Base-by-base conservation (phyloP, 306 rosid genomes). In the Nissolia schottii region DNA sequence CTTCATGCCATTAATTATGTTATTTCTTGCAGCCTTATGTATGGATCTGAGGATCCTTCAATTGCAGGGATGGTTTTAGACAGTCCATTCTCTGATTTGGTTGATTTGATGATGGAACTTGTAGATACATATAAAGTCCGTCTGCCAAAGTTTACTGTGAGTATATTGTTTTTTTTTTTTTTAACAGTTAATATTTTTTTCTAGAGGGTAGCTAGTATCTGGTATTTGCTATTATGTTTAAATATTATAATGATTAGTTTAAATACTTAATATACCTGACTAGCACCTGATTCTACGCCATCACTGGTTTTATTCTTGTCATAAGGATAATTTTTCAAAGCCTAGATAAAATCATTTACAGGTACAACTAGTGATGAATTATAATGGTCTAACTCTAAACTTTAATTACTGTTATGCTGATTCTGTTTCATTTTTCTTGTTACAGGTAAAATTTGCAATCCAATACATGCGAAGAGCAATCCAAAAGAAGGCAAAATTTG, bases 31-130 rank as follows among this genome's bases (percentile, higher is more conserved):
- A 94, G 99, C 88, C 96, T 95, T 66, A 81, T 95, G 93, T 95
- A 95, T 83, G 97, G 96, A 75, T 90, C 96, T 31, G 99, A 91
- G 88, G 97, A 95, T 85, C 99, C 97, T 84, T 95, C 99, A 37
- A 92, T 95, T 70, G 97, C 97, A 20, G 97, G 96, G 84, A 86
- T 95, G 87, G 99, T 95, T 77, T 87, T 95, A 77, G 99, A 95
- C 79, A 95, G 97, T 50, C 99, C 99, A 55, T 91, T 95, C 80
- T 91, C 99, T 74, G 93, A 91, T 81, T 82, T 95, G 91, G 97
- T 95, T 74, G 96, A 91, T 76, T 86, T 95, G 73, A 95, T 95
- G 99, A 95, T 95, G 99, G 99, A 95, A 74, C 91, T 91, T 29
- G 97, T 95, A 56, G 97, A 95, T 77, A 95, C 96, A 22, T 95